phyloP scores from a whole-genome alignment of 495 filamentous ascomycete genomes.

The Hamigera avellanea region DNA sequence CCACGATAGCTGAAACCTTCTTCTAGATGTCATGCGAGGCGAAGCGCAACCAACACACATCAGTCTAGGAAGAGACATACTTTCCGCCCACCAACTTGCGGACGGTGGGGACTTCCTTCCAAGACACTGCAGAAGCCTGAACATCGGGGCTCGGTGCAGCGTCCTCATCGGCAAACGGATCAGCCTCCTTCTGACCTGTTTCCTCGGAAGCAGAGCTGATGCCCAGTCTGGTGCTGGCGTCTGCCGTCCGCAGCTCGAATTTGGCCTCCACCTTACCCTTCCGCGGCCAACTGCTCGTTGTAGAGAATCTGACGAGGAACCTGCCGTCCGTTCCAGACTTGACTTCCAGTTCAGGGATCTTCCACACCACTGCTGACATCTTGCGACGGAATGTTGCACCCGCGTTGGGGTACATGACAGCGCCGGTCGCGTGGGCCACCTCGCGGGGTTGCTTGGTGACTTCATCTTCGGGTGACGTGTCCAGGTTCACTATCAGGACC shows the following conservation, averaged over 20 bases:
- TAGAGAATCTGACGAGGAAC: constrained; percentile 68
- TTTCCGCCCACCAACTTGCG: constrained; percentile 72
- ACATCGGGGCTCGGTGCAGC: constrained; percentile 13
- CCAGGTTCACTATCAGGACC: constrained; percentile 68
- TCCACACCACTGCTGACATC: constrained; percentile 80
- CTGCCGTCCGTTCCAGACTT: constrained; percentile 43
- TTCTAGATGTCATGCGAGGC: too few relatives aligned
- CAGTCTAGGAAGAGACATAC: constrained; percentile 40
- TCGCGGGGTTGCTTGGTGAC: constrained; percentile 31
- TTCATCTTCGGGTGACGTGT: constrained; percentile 35
- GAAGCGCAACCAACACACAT: too few relatives aligned
- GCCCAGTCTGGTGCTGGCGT: constrained; percentile 49
- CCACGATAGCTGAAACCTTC: too few relatives aligned
- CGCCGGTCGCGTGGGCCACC: constrained; percentile 30
- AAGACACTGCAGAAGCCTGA: constrained; percentile 35
- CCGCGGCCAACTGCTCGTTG: constrained; percentile 62
- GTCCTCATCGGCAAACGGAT: constrained; percentile 60
- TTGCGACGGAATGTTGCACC: constrained; percentile 70
- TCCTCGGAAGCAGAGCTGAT: constrained; percentile 30
- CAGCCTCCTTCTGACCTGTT: constrained; percentile 29
- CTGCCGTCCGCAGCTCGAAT: constrained; percentile 57
- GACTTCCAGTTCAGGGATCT: constrained; percentile 66
- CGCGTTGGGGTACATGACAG: constrained; percentile 35
- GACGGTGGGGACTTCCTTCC: constrained; percentile 61
- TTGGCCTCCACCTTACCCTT: constrained; percentile 69